These are phyloP conservation scores for Fusarium burgessii DNA, from an alignment of 2,329 filamentous ascomycete species.

Conservation along the genomic window DNA sequence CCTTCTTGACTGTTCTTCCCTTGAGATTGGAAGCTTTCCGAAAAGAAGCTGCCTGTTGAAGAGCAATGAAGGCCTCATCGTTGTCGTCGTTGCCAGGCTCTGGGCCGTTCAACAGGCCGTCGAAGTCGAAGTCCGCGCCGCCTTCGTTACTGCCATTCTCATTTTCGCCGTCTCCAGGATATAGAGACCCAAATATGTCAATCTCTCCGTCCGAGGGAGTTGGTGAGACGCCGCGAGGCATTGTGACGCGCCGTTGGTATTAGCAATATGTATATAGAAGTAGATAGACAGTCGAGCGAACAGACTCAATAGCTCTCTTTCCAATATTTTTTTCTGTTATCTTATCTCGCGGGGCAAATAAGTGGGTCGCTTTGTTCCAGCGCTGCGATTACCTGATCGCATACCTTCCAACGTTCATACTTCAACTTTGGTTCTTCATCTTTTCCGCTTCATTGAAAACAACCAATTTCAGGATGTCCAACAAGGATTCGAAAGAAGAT, in stretches of 20 bases:
- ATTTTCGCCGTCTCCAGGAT: constrained; percentile 70
- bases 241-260: constrained; percentile 52
- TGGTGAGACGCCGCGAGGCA: constrained; percentile 84
- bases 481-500: constrained; percentile 64
- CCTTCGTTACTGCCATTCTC: constrained; percentile 53
- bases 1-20: constrained; percentile 90
- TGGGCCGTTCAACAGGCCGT: constrained; percentile 69
- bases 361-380: constrained; percentile 33
- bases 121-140: constrained; percentile 65
- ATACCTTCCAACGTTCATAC: constrained; percentile 14
- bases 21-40: constrained; percentile 86
- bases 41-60: constrained; percentile 87
- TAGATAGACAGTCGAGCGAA: constrained; percentile 3
- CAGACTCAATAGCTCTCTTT: constrained; percentile 19
- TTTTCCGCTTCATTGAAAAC: constrained; percentile 4
- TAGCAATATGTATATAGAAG: constrained; percentile 13
- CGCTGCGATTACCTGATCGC: constrained; percentile 7
- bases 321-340: constrained; percentile 55
- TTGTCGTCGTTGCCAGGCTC: constrained; percentile 66
- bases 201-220: constrained; percentile 89
- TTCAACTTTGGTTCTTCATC: constrained; percentile 11
- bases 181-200: constrained; percentile 85
- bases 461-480: constrained; percentile 51
- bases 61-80: constrained; percentile 92
- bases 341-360: constrained; percentile 54